A percentile compares a stretch with the other conserved stretches of the same genome.
Evolutionary conservation across 148 eudicot species (phyloP).

Genomic region (Mesembryanthemum crystallinum): DNA sequence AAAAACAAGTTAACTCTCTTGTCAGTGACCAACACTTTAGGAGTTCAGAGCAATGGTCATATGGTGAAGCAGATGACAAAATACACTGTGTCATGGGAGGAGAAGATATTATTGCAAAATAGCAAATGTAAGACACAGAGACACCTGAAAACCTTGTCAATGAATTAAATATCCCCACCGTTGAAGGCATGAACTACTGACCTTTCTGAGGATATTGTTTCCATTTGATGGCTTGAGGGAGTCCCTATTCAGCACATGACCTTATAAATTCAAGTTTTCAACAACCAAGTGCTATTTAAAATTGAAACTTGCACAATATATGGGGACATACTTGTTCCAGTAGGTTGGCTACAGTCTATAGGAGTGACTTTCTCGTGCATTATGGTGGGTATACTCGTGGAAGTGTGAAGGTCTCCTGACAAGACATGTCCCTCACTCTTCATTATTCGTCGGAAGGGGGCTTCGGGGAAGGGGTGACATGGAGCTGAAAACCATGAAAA

Average conservation of each 20-base stretch:
- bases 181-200: slow-evolving; percentile 13
- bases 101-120: background rate
- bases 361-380: slow-evolving; percentile 19
- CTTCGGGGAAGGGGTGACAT: background rate
- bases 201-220: slow-evolving; percentile 22
- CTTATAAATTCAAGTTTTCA: slow-evolving; percentile 9
- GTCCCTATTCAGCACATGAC: slow-evolving; percentile 40
- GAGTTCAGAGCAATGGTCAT: background rate
- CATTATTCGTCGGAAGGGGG: background rate
- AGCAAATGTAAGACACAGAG: background rate
- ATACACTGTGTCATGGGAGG: background rate
- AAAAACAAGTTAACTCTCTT: slow-evolving; percentile 1
- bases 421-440: slow-evolving; percentile 6
- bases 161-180: background rate
- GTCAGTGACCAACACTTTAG: background rate
- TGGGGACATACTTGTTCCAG: slow-evolving; percentile 44
- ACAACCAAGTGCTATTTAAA: background rate
- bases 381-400: slow-evolving; percentile 14
- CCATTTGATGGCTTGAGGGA: slow-evolving; percentile 31
- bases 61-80: background rate
- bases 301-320: background rate
- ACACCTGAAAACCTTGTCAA: background rate
- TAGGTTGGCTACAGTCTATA: slow-evolving; percentile 29
- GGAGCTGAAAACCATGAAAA: slow-evolving; percentile 2
- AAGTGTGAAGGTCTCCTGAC: slow-evolving; percentile 21